Percentiles rank a stretch among this genome's conserved stretches.
These are phyloP conservation scores for Phoenix roebelenii DNA, from an alignment of 176 grass and related monocot genomes.

Conservation along the genomic window DNA sequence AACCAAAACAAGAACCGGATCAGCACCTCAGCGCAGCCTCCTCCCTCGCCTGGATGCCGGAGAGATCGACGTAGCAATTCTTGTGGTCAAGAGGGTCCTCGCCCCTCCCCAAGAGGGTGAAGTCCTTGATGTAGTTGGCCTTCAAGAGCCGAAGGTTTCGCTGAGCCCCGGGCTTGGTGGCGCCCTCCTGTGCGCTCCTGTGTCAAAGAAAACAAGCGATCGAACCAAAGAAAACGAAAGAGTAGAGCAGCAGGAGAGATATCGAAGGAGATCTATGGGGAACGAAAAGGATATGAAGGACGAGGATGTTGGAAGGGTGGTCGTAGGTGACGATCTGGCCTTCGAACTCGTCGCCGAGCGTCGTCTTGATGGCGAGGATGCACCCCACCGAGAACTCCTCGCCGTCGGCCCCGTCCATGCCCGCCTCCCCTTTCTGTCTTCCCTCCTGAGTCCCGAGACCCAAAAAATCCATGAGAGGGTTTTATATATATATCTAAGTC, in stretches of 20 bases:
- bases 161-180: conserved; percentile 30
- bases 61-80: conserved; percentile 62
- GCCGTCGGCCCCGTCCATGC: conserved; percentile 34
- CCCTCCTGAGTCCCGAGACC: no score
- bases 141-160: conserved; percentile 78
- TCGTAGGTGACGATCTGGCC: conserved; percentile 94
- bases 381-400: conserved; percentile 85
- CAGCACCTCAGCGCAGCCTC: conserved; percentile 67
- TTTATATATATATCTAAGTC: no score
- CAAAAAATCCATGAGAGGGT: no score
- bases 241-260: neutral
- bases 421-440: neutral
- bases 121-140: conserved; percentile 84
- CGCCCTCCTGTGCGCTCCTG: conserved; percentile 75
- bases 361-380: conserved; percentile 62
- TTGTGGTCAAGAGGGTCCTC: conserved; percentile 71
- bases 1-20: neutral
- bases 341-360: conserved; percentile 69
- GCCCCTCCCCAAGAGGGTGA: conserved; percentile 40
- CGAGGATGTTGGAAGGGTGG: conserved; percentile 75
- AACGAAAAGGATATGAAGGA: conserved; percentile 86
- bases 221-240: neutral
- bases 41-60: conserved; percentile 65
- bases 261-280: no score
- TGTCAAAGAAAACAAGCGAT: conserved; percentile 13